Base-by-base conservation (phyloP, 2,329 filamentous ascomycete genomes). In the Alternaria triticina region DNA sequence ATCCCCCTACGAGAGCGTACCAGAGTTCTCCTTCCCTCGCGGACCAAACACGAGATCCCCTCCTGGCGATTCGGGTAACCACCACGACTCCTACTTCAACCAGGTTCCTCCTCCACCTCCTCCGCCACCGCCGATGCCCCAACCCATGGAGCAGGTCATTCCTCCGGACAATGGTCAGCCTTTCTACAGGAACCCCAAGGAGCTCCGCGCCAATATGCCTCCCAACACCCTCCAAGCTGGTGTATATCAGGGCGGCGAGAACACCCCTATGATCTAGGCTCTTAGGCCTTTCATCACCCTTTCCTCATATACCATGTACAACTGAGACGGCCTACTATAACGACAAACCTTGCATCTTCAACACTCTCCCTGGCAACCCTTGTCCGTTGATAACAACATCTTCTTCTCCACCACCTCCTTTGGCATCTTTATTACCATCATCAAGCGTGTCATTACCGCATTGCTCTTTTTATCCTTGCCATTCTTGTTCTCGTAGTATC, bases 161-260 rank as follows among this genome's bases (percentile, higher is more conserved):
- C 76, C 82, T 12, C 81, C 82, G 3, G 73, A 74, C 1, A 69
- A 59, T 1, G 68, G 55, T 2, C 68, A 78, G 67, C 63, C 63
- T 22, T 62, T 73, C n/a, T 81, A 81, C 61, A 73, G 80, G 43
- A 76, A 83, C 50, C 82, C 82, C 8, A 83, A 80, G 68, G 83
- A 84, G 68, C 72, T 85, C 17, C 73, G 83, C 22, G 83, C 83
- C 45, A 85, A 85, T 49, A 84, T 85, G 82, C 83, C 83, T 10
- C 82, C 83, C 0, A 78, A 80, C 17, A 79, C 77, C 10, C 60
- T 85, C 11, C 83, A 84, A 67, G 71, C 79, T 20, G 83, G 83
- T 12, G 83, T 83, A 1, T 79, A 78, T 46, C 68, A 74, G 55
- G 69, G 68, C 7, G 73, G 72, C 51, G 71, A 75, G 44, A 33